Base-by-base conservation (phyloP, 495 filamentous ascomycete species). In the Schizothecium vesticola region DNA sequence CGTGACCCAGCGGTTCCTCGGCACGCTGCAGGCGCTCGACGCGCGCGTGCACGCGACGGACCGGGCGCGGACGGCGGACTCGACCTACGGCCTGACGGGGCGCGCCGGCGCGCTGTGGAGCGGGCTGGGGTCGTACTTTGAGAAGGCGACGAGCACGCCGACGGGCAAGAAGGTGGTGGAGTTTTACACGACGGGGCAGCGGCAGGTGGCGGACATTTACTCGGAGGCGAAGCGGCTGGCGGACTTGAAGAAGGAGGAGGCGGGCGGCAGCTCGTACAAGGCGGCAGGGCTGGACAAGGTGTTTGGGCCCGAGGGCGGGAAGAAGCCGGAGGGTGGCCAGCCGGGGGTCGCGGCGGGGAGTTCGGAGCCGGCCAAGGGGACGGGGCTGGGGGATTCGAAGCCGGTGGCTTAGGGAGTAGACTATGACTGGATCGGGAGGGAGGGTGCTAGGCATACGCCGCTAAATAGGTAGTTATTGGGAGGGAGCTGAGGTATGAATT, bases 141-240 rank as follows among this genome's bases (percentile, higher is more conserved):
- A 97, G 82, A 94, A 95, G 84, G 94, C 93, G 1, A 82, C 90
- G 24, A 88, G 84, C 69, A 94, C 92, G 3, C 92, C 93, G 10
- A 92, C 92, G 1, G 95, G 95, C 68, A 87, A 92, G 81, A 91
- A 89, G 78, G 80, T 99, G 36, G 90, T 91, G 28, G 81, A 87
- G 59, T 98, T 99, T 82, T 98, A 99, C 79, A 84, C 86, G 10
- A 83, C 90, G 67, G 85, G 89, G 65, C 86, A 88, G 76, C 92
- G 92, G 80, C 92, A 96, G 83, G 91, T 97, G 12, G 83, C 91
- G 61, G 95, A 99, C 72, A 94, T 99, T 65, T 94, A 98, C 77
- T 85, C 80, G 62, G 95, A 99, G 84, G 95, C 95, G 2, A 84
- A 87, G 60, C 88, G 94, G 70, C 82, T 99, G 29, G 93, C 93